These are phyloP conservation scores for Multifurca ochricompacta DNA, from an alignment of 768 basidiomycete genomes.

Conservation along the genomic window DNA sequence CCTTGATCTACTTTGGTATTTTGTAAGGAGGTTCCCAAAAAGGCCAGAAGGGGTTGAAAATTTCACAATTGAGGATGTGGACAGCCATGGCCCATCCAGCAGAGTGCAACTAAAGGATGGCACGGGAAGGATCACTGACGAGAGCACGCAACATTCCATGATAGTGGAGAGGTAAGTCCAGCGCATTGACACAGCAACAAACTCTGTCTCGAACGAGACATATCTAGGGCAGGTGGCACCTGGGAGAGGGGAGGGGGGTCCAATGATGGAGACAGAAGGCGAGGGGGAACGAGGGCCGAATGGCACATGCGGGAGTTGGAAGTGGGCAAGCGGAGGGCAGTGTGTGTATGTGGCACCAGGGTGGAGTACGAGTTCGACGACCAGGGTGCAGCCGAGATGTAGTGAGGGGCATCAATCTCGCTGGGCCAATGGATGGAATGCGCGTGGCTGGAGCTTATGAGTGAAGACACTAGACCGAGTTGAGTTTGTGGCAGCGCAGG, in stretches of 20 bases:
- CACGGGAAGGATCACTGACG: neutral
- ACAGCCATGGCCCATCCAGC: neutral
- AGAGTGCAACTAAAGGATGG: neutral
- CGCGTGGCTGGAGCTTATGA: slow-evolving; percentile 1
- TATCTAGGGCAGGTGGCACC: neutral
- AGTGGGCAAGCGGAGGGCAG: neutral
- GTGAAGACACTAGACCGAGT: slow-evolving; percentile 8
- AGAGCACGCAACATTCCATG: slow-evolving; percentile 3
- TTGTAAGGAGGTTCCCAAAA: neutral
- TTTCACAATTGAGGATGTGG: neutral
- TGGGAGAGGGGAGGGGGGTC: neutral
- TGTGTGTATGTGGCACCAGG: neutral
- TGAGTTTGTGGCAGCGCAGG: slow-evolving; percentile 8
- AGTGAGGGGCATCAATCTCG: neutral
- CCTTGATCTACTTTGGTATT: no score
- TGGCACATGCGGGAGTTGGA: neutral
- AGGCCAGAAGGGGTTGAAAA: neutral
- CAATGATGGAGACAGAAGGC: neutral
- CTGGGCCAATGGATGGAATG: slow-evolving; percentile 17
- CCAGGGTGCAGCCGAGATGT: neutral
- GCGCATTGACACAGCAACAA: slow-evolving; percentile 3
- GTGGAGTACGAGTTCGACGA: neutral
- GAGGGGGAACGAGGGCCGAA: neutral
- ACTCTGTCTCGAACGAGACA: neutral
- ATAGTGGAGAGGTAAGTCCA: slow-evolving; percentile 3